A percentile compares a stretch with the other conserved stretches of the same genome.
Conservation (phyloP, 768 basidiomycete genomes). For the Naganishia friedmannii region DNA sequence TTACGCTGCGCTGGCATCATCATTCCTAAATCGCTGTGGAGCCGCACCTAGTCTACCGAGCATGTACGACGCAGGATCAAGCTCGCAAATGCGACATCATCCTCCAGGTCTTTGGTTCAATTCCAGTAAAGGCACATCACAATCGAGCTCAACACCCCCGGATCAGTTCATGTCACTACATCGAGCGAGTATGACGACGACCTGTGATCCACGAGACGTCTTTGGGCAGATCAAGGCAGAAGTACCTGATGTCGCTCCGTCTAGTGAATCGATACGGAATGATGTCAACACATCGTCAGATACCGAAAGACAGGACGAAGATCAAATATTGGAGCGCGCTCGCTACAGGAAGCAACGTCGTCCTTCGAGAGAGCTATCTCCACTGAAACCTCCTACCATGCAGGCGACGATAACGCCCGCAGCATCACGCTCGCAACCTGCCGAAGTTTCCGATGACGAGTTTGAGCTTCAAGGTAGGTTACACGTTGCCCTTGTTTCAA, state of each 20-base stretch:
- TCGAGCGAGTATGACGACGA: neutral
- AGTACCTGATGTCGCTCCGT: neutral
- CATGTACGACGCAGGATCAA: neutral
- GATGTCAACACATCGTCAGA: neutral
- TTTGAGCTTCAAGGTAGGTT: neutral
- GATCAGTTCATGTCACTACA: neutral
- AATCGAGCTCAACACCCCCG: slow-evolving; percentile 2
- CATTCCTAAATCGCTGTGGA: slow-evolving; percentile 8
- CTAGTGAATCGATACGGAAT: neutral
- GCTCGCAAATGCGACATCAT: neutral
- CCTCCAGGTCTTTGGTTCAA: neutral
- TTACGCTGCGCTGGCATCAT: neutral
- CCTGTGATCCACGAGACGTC: slow-evolving; percentile 19
- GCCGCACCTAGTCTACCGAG: neutral
- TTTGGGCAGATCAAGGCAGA: neutral
- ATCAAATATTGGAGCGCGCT: neutral
- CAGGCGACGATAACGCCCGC: neutral
- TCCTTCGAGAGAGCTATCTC: neutral
- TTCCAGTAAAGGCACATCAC: neutral
- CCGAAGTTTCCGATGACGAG: slow-evolving; percentile 2
- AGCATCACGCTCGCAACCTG: neutral
- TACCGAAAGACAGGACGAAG: neutral
- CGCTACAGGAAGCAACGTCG: neutral
- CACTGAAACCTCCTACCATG: neutral
- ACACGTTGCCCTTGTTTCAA: neutral